Percentiles rank a stretch among this genome's conserved stretches.
Conservation (phyloP, 805 yeast genomes). For the Saturnispora besseyi region DNA sequence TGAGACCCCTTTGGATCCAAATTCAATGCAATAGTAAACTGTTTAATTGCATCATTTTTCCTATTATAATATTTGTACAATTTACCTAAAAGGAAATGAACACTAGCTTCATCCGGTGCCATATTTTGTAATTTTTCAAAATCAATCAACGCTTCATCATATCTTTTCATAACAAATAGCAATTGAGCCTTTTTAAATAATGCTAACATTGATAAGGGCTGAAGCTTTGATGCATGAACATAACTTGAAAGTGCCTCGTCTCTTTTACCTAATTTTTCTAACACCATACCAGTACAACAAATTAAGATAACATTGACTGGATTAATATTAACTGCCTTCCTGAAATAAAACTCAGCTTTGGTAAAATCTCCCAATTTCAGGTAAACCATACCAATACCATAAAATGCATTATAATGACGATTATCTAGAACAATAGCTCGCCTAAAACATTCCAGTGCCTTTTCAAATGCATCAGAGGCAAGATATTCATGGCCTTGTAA, state of each 20-base stretch:
- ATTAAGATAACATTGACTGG: slow-evolving; percentile 83
- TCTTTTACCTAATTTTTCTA: slow-evolving; percentile 63
- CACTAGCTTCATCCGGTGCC: slow-evolving; percentile 93
- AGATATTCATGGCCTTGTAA: slow-evolving; percentile 89
- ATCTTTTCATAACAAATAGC: slow-evolving; percentile 60
- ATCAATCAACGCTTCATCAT: slow-evolving; percentile 60
- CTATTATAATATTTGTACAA: slow-evolving; percentile 69
- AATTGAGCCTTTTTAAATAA: slow-evolving; percentile 83
- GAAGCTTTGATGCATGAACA: slow-evolving; percentile 71
- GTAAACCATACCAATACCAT: slow-evolving; percentile 92
- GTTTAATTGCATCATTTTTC: slow-evolving; percentile 69
- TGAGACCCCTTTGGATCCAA: slow-evolving; percentile 90
- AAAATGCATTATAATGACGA: slow-evolving; percentile 87
- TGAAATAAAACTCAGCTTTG: slow-evolving; percentile 78
- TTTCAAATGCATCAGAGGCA: slow-evolving; percentile 81
- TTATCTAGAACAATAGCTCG: slow-evolving; percentile 67
- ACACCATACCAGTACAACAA: slow-evolving; percentile 90
- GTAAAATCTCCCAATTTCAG: slow-evolving; percentile 76
- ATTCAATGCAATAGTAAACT: slow-evolving; percentile 81
- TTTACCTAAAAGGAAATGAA: slow-evolving; percentile 83
- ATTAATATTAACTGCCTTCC: slow-evolving; percentile 80
- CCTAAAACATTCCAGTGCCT: slow-evolving; percentile 77
- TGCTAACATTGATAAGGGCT: slow-evolving; percentile 80
- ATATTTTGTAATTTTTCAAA: slow-evolving; percentile 63
- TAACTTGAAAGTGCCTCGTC: slow-evolving; percentile 74